phyloP scores from a whole-genome alignment of 164 flowering plant species.

The Brasenia schreberi region DNA sequence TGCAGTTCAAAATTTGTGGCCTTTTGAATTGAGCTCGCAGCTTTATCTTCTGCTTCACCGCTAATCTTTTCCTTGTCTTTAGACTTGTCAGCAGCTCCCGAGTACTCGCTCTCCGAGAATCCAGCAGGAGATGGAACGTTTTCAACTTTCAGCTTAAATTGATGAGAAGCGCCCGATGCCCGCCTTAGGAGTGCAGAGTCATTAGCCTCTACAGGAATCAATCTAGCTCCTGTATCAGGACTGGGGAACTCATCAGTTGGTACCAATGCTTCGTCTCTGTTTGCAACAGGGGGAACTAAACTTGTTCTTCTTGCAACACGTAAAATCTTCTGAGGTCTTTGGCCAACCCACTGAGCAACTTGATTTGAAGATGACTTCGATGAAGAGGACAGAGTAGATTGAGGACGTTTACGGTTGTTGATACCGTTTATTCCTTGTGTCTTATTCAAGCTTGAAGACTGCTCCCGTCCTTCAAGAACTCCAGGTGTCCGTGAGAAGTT shows the following conservation, averaged over 20 bases:
- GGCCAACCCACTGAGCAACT: conserved; percentile 84
- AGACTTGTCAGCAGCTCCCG: conserved; percentile 50
- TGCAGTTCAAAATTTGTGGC: conserved; percentile 20
- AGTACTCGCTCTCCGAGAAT: conserved; percentile 83
- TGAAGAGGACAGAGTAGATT: conserved; percentile 68
- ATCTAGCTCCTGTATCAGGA: conserved; percentile 44
- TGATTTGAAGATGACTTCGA: conserved; percentile 8
- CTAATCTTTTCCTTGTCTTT: conserved; percentile 30
- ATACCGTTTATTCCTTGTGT: conserved; percentile 27
- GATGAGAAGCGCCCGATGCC: conserved; percentile 28
- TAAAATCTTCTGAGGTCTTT: conserved; percentile 66
- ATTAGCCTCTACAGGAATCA: conserved; percentile 26
- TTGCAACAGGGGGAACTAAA: conserved; percentile 62
- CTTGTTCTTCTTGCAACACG: conserved; percentile 63
- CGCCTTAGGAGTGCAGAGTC: conserved; percentile 23
- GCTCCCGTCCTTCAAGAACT: conserved; percentile 59
- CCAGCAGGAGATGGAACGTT: conserved; percentile 55
- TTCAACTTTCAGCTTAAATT: conserved; percentile 43
- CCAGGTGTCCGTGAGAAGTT: conserved; percentile 38
- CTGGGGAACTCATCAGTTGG: conserved; percentile 42
- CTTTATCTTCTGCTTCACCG: conserved; percentile 31
- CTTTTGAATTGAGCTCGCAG: conserved; percentile 21
- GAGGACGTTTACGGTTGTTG: conserved; percentile 51
- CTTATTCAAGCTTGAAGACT: conserved; percentile 32
- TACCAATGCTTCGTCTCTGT: conserved; percentile 46